phyloP scores from a whole-genome alignment of 2,329 filamentous ascomycete genomes.

The Reticulascus tulasneorum region DNA sequence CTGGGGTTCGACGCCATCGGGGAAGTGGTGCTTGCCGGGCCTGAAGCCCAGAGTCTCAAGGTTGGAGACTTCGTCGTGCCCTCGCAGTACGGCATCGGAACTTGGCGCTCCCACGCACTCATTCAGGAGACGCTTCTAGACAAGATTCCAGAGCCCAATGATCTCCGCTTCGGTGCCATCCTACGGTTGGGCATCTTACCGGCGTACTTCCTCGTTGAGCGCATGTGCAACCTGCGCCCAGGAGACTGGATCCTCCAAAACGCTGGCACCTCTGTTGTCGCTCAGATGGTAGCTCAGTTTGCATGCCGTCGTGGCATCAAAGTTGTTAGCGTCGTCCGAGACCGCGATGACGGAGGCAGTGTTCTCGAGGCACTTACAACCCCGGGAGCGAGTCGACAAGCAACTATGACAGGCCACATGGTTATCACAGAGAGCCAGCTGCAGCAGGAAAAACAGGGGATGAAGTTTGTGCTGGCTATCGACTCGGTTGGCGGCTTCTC shows the following conservation, averaged over 20 bases:
- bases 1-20: conserved; percentile 18
- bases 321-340: conserved; percentile 15
- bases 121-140: conserved; percentile 11
- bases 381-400: too few species aligned
- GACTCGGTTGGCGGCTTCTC: conserved; percentile 16
- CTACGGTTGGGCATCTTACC: conserved; percentile 15
- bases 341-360: conserved; percentile 8
- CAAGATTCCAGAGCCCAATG: conserved; percentile 2
- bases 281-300: conserved; percentile 19
- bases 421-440: too few species aligned
- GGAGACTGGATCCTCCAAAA: conserved; percentile 22
- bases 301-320: conserved; percentile 10
- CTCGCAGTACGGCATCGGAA: conserved; percentile 12
- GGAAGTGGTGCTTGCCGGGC: conserved; percentile 5
- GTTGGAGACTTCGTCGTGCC: conserved; percentile 12
- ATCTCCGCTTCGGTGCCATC: conserved; percentile 13
- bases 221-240: conserved; percentile 1
- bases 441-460: too few species aligned
- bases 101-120: conserved; percentile 18
- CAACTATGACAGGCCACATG: too few species aligned
- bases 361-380: too few species aligned
- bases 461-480: conserved; percentile 12
- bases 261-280: conserved; percentile 13
- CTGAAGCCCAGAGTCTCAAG: conserved; percentile 1
- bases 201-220: conserved; percentile 19